A percentile compares a stretch with the other conserved stretches of the same genome.
These are phyloP conservation scores for Solanum lignicaule DNA, from an alignment of 257 asterid species.

Conservation along the genomic window DNA sequence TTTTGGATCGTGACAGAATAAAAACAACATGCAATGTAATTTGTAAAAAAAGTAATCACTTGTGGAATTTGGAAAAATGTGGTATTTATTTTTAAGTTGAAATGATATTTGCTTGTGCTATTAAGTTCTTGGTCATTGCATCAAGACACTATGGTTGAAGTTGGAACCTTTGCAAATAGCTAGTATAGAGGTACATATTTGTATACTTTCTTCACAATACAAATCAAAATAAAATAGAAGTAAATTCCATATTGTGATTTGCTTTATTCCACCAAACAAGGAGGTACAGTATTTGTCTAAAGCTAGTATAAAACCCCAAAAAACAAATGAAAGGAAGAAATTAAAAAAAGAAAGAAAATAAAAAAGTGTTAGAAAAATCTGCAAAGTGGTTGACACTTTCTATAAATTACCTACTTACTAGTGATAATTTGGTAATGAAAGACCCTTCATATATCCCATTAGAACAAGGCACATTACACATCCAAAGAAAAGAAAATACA, in stretches of 20 bases:
- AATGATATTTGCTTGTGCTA: neutral
- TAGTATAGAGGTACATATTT: neutral
- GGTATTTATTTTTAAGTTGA: neutral
- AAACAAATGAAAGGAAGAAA: neutral
- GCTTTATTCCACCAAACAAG: neutral
- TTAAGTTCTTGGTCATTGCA: neutral
- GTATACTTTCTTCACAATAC: neutral
- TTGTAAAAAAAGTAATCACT: neutral
- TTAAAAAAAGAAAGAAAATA: neutral
- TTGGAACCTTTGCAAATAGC: neutral
- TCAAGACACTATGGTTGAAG: neutral
- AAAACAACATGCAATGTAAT: neutral
- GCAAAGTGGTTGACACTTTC: slow-evolving; percentile 55
- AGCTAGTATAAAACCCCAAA: neutral
- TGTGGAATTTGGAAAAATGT: neutral
- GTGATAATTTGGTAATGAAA: slow-evolving; percentile 42
- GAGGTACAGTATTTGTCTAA: neutral
- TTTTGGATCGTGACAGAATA: neutral
- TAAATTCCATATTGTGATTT: neutral
- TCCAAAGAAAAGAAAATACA: neutral
- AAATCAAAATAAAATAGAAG: neutral
- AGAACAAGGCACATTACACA: slow-evolving; percentile 7
- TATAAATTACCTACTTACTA: slow-evolving; percentile 47
- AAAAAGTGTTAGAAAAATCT: slow-evolving; percentile 19
- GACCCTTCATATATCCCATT: slow-evolving; percentile 40